These are phyloP conservation scores for Conticribra weissflogii DNA, from an alignment of 108 stramenopile genomes.

Conservation along the genomic window DNA sequence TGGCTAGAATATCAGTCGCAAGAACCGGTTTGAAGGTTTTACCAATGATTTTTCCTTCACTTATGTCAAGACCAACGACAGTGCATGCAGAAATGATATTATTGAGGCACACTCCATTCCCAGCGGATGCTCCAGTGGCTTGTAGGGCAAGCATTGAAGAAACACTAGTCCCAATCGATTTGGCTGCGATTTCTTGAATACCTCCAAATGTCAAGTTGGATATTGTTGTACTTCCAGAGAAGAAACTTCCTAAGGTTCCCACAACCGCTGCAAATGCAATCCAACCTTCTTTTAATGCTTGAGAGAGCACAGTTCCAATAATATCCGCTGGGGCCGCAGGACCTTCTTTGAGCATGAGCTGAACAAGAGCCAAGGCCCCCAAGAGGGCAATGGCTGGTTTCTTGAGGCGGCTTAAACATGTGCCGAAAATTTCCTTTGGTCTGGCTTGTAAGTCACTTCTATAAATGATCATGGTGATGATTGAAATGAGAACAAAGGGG, in stretches of 20 bases:
- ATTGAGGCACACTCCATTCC: slow-evolving; percentile 70
- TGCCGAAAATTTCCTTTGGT: slow-evolving; percentile 35
- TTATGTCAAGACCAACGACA: slow-evolving; percentile 56
- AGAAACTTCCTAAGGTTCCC: slow-evolving; percentile 65
- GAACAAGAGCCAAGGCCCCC: slow-evolving; percentile 64
- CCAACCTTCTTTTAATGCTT: slow-evolving; percentile 60
- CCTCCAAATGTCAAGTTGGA: slow-evolving; percentile 72
- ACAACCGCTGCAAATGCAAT: slow-evolving; percentile 59
- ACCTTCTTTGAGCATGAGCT: slow-evolving; percentile 53
- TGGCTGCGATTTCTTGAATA: slow-evolving; percentile 62
- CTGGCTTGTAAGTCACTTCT: slow-evolving; percentile 41
- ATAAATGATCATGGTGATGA: slow-evolving; percentile 55
- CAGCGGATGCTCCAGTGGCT: slow-evolving; percentile 67
- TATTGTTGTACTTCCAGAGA: slow-evolving; percentile 68
- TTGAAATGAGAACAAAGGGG: slow-evolving; percentile 61
- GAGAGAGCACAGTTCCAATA: slow-evolving; percentile 55
- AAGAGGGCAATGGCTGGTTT: slow-evolving; percentile 62
- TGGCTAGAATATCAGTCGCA: slow-evolving; percentile 46
- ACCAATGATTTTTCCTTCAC: slow-evolving; percentile 60
- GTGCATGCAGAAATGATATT: slow-evolving; percentile 71
- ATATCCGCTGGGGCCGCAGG: slow-evolving; percentile 60
- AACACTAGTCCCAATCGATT: slow-evolving; percentile 52
- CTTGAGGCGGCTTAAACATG: slow-evolving; percentile 39
- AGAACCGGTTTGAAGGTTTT: slow-evolving; percentile 60
- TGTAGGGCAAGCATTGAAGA: slow-evolving; percentile 67